Evolutionary conservation across 768 basidiomycete species (phyloP).

Genomic region (Pluteus cervinus): DNA sequence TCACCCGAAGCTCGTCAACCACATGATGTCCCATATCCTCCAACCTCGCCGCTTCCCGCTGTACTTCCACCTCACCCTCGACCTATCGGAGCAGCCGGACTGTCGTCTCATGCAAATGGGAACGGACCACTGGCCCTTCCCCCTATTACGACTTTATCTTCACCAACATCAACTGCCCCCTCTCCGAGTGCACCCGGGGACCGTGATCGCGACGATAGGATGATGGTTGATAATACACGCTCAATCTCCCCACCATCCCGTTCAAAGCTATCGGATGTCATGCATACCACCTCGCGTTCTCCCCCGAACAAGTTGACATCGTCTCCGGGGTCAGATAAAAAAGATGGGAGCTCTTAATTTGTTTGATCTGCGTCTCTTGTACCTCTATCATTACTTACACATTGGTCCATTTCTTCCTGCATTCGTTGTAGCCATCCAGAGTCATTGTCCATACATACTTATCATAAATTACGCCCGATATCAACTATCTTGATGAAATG

Average conservation of each 20-base stretch:
- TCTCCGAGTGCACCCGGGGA: constrained; percentile 38
- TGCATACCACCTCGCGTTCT: constrained; percentile 43
- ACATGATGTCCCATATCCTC: constrained; percentile 39
- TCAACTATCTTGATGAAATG: too few relatives aligned
- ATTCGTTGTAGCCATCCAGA: background rate
- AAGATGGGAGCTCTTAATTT: constrained; percentile 15
- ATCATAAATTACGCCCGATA: background rate
- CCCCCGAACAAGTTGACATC: constrained; percentile 46
- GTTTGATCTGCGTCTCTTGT: constrained; percentile 7
- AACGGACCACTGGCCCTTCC: constrained; percentile 50
- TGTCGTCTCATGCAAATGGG: constrained; percentile 30
- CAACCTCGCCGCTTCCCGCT: constrained; percentile 51
- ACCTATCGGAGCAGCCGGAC: constrained; percentile 56
- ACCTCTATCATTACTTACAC: constrained; percentile 6
- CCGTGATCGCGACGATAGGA: constrained; percentile 43
- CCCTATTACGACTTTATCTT: constrained; percentile 65
- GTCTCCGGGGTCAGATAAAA: constrained; percentile 49
- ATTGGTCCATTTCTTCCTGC: constrained; percentile 5
- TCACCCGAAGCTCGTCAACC: constrained; percentile 61
- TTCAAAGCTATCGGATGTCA: constrained; percentile 46
- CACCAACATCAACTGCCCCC: constrained; percentile 52
- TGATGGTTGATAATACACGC: constrained; percentile 47
- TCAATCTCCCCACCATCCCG: constrained; percentile 48
- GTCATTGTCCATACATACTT: background rate
- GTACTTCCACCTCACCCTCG: constrained; percentile 72